Evolutionary conservation across 352 stramenopile genomes (phyloP).

Genomic region (Thalassiosira hispida): DNA sequence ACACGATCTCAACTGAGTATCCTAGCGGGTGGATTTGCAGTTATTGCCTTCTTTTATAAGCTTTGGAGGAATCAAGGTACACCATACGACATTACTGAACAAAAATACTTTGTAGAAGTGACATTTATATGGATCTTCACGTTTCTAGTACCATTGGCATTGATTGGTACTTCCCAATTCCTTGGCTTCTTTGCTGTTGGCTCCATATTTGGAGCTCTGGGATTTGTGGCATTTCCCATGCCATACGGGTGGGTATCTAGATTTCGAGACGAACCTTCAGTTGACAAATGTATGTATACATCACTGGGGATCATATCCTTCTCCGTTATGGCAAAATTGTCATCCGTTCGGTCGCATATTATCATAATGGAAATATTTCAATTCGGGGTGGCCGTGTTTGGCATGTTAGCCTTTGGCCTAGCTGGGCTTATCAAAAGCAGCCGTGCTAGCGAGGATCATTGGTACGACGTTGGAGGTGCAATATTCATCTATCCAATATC

Average conservation of each 20-base stretch:
- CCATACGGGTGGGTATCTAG: neutral
- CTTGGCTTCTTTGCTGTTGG: neutral
- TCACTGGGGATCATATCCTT: neutral
- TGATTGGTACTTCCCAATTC: neutral
- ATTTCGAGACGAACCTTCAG: neutral
- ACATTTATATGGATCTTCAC: neutral
- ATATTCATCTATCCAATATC: neutral
- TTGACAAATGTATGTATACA: constrained; percentile 1
- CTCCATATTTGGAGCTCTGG: neutral
- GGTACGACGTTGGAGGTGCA: neutral
- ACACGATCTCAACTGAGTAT: neutral
- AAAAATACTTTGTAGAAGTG: neutral
- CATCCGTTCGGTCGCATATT: neutral
- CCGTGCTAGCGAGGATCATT: neutral
- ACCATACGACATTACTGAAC: neutral
- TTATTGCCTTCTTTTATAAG: neutral
- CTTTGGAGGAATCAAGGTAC: neutral
- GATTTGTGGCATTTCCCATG: neutral
- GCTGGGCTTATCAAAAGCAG: constrained; percentile 4
- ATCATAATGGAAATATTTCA: neutral
- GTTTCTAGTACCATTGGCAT: neutral
- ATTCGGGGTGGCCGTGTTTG: neutral
- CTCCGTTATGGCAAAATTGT: neutral
- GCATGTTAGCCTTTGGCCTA: neutral
- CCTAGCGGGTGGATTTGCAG: neutral